Percentiles rank a stretch among this genome's conserved stretches.
These are phyloP conservation scores for Rosa lucieae DNA, from an alignment of 306 rosid species.

Conservation along the genomic window DNA sequence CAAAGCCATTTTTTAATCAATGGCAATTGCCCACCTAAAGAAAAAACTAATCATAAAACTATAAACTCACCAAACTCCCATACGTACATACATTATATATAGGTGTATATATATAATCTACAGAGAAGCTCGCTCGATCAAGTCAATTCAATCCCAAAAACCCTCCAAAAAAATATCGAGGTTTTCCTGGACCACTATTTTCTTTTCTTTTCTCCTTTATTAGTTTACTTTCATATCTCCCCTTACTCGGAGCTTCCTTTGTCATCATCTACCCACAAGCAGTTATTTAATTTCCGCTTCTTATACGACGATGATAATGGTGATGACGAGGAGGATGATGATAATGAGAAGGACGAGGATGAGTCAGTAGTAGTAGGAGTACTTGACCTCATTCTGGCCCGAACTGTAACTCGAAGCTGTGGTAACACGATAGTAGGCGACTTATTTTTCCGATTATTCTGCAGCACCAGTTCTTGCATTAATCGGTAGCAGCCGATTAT, in stretches of 20 bases:
- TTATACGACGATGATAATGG: slow-evolving; percentile 49
- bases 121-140: slow-evolving; percentile 42
- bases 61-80: slow-evolving; percentile 55
- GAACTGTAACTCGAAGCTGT: slow-evolving; percentile 60
- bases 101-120: slow-evolving; percentile 41
- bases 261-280: slow-evolving; percentile 77
- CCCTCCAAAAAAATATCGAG: slow-evolving; percentile 59
- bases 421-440: slow-evolving; percentile 52
- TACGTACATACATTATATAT: slow-evolving; percentile 32
- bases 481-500: slow-evolving; percentile 72
- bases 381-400: slow-evolving; percentile 49
- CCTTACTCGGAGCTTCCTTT: slow-evolving; percentile 58
- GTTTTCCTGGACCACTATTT: slow-evolving; percentile 61
- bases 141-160: slow-evolving; percentile 56
- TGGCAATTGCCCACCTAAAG: slow-evolving; percentile 55
- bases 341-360: slow-evolving; percentile 31
- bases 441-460: slow-evolving; percentile 40
- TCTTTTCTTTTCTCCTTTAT: slow-evolving; percentile 10
- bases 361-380: slow-evolving; percentile 30
- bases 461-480: slow-evolving; percentile 68
- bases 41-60: slow-evolving; percentile 33
- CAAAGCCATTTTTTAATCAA: slow-evolving; percentile 57
- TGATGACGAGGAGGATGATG: slow-evolving; percentile 53
- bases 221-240: slow-evolving; percentile 9
- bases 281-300: slow-evolving; percentile 75